Conservation (phyloP, 805 yeast species). For the Lachancea quebecensis region DNA sequence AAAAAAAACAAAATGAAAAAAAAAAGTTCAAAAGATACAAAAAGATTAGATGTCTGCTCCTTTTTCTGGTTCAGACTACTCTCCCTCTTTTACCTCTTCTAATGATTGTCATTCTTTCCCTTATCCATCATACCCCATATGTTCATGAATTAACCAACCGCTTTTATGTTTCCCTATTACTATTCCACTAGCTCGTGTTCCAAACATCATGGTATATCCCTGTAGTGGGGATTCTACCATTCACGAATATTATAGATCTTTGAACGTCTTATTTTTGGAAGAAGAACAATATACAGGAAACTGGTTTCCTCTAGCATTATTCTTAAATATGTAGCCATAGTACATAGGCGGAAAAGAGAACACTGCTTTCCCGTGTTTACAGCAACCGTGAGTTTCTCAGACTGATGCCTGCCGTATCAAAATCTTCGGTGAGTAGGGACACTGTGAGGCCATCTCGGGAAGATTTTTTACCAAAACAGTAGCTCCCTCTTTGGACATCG, state of each 20-base stretch:
- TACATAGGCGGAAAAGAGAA: background rate
- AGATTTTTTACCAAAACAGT: background rate
- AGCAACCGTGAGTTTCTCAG: background rate
- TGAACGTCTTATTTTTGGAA: background rate
- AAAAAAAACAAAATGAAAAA: background rate
- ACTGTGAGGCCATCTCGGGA: background rate
- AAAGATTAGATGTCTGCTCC: background rate
- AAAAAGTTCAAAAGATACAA: background rate
- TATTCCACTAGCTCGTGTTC: too few relatives aligned
- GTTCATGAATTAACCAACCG: background rate
- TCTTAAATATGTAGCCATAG: slow-evolving; percentile 3
- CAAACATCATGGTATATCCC: too few relatives aligned
- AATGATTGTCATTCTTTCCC: slow-evolving; percentile 1
- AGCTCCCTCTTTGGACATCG: background rate
- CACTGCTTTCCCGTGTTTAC: background rate
- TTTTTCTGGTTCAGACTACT: background rate
- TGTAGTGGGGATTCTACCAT: background rate
- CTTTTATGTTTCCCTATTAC: too few relatives aligned
- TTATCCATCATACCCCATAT: background rate
- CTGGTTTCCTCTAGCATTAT: slow-evolving; percentile 6
- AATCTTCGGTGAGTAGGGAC: background rate
- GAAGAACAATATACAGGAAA: slow-evolving; percentile 1
- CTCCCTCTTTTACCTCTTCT: background rate
- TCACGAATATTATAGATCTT: background rate
- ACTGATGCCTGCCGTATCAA: slow-evolving; percentile 3